Percentiles rank a stretch among this genome's conserved stretches.
phyloP scores from a whole-genome alignment of 805 yeast genomes.

The Kuraishia cidri region DNA sequence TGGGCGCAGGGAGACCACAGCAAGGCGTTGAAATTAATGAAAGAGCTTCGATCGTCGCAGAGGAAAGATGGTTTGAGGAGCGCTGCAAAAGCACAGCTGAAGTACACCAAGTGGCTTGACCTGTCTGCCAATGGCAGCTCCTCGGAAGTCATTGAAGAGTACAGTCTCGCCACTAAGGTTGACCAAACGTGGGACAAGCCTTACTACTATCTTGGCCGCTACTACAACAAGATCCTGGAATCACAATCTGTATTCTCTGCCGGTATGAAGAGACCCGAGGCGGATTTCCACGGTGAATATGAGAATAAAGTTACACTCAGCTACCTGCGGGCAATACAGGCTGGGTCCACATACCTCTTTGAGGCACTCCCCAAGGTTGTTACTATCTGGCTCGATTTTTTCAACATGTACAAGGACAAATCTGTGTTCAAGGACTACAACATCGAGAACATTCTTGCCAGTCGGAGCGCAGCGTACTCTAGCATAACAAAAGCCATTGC shows the following conservation, averaged over 20 bases:
- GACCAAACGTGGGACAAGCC: slow-evolving; percentile 69
- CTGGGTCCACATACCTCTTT: slow-evolving; percentile 57
- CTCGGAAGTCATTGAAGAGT: slow-evolving; percentile 61
- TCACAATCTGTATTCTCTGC: slow-evolving; percentile 33
- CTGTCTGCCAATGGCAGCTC: slow-evolving; percentile 77
- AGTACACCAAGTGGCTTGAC: slow-evolving; percentile 85
- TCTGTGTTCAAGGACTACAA: slow-evolving; percentile 14
- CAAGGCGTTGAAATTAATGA: slow-evolving; percentile 66
- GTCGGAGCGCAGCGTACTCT: slow-evolving; percentile 27
- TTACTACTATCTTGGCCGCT: slow-evolving; percentile 71
- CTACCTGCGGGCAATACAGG: slow-evolving; percentile 50
- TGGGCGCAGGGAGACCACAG: slow-evolving; percentile 89
- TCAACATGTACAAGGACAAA: slow-evolving; percentile 23
- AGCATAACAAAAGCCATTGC: slow-evolving; percentile 40
- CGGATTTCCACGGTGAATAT: slow-evolving; percentile 34
- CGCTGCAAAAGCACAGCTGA: slow-evolving; percentile 46
- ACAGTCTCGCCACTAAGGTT: slow-evolving; percentile 44
- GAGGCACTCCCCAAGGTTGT: slow-evolving; percentile 82
- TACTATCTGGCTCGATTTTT: slow-evolving; percentile 85
- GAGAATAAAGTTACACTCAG: slow-evolving; percentile 46
- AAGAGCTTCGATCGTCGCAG: slow-evolving; percentile 22
- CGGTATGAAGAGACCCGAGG: slow-evolving; percentile 14
- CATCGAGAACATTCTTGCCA: slow-evolving; percentile 13
- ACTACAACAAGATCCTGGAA: slow-evolving; percentile 70
- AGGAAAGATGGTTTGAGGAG: slow-evolving; percentile 9